phyloP scores from a whole-genome alignment of 495 filamentous ascomycete genomes.

The Aspergillus funiculosus region DNA sequence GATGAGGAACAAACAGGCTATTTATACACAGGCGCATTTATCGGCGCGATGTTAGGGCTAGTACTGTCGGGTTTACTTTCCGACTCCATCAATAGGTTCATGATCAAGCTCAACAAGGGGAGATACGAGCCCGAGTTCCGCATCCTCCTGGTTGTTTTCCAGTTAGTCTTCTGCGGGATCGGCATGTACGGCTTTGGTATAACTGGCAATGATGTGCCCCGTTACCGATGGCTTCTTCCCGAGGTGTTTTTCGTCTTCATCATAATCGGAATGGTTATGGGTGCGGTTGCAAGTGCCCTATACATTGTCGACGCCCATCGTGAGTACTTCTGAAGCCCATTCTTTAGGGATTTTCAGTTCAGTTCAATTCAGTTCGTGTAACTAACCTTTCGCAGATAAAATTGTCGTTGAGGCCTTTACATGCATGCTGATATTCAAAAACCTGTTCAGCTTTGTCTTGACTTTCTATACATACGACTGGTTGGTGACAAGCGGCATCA shows the following conservation, averaged over 20 bases:
- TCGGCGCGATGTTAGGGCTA: slow-evolving; percentile 77
- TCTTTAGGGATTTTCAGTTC: too few relatives aligned
- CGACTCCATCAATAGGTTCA: slow-evolving; percentile 62
- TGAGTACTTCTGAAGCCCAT: slow-evolving; percentile 35
- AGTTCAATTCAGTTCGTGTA: too few relatives aligned
- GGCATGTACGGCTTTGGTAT: slow-evolving; percentile 82
- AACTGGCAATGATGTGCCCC: slow-evolving; percentile 50
- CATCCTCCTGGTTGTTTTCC: slow-evolving; percentile 72
- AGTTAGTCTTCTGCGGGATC: slow-evolving; percentile 68
- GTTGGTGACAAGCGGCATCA: slow-evolving; percentile 56
- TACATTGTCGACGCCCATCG: slow-evolving; percentile 94
- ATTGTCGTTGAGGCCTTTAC: slow-evolving; percentile 90
- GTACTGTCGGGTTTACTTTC: slow-evolving; percentile 64
- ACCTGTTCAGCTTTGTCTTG: slow-evolving; percentile 81
- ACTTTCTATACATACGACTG: slow-evolving; percentile 80
- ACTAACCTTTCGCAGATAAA: slow-evolving; percentile 47
- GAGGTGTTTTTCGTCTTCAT: slow-evolving; percentile 72
- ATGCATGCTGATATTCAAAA: slow-evolving; percentile 86
- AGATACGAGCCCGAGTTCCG: slow-evolving; percentile 91
- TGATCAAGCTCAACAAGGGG: slow-evolving; percentile 71
- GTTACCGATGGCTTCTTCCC: slow-evolving; percentile 66
- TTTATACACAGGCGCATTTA: slow-evolving; percentile 79
- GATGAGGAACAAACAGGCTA: slow-evolving; percentile 78
- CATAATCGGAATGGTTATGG: slow-evolving; percentile 84
- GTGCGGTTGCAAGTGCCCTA: slow-evolving; percentile 76